These are phyloP conservation scores for Cadophora sp. DNA, from an alignment of 2,329 filamentous ascomycete genomes.

Conservation along the genomic window DNA sequence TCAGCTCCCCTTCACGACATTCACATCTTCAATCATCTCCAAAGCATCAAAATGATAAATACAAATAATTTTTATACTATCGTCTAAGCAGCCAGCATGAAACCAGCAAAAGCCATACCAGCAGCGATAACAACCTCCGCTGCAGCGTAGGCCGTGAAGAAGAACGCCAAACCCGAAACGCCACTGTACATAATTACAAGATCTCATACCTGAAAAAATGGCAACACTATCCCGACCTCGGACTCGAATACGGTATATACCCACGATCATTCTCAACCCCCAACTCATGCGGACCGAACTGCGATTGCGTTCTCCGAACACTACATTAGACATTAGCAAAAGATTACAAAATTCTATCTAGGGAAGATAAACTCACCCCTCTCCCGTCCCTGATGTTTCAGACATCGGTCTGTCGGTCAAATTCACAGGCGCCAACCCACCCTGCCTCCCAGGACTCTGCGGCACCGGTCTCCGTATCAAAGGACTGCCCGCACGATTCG, in stretches of 20 bases:
- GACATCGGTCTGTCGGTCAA: conserved; percentile 19
- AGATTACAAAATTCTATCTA: too few species aligned
- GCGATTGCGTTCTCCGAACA: conserved; percentile 14
- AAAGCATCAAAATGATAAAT: too few species aligned
- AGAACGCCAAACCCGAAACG: neutral
- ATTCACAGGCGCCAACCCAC: conserved; percentile 18
- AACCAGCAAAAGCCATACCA: neutral
- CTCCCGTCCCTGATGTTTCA: neutral
- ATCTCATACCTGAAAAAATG: neutral
- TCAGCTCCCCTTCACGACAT: too few species aligned
- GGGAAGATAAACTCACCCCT: neutral
- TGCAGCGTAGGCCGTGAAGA: neutral
- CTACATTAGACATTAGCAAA: conserved; percentile 8
- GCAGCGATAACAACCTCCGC: neutral
- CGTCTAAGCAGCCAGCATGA: too few species aligned
- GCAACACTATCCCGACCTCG: neutral
- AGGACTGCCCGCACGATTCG: conserved; percentile 18
- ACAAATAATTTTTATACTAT: too few species aligned
- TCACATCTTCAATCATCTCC: too few species aligned
- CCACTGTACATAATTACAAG: neutral
- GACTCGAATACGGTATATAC: conserved; percentile 14
- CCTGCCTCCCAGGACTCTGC: conserved; percentile 2
- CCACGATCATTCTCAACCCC: conserved; percentile 14
- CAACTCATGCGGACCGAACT: conserved; percentile 19
- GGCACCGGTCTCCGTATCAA: conserved; percentile 14